Percentiles rank a stretch among this genome's conserved stretches.
These are phyloP conservation scores for Phoenix roebelenii DNA, from an alignment of 176 grass and related monocot species.

Conservation along the genomic window DNA sequence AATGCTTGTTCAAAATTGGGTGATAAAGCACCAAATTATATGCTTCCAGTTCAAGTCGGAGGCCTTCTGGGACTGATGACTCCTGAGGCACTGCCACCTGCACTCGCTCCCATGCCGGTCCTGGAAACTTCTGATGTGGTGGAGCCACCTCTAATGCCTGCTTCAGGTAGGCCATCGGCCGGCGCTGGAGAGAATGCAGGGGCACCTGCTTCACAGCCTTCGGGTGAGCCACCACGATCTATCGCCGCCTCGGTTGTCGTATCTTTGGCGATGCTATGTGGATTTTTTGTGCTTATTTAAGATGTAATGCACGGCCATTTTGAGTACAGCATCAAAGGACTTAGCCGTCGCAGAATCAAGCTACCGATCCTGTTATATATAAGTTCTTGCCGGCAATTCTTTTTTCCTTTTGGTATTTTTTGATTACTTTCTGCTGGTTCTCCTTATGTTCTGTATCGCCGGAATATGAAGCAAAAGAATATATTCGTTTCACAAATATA, in stretches of 20 bases:
- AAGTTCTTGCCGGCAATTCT: neutral
- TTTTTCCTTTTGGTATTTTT: neutral
- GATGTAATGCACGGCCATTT: too few relatives aligned
- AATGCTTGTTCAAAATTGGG: slow-evolving; percentile 40
- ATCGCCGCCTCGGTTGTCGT: neutral
- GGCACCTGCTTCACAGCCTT: slow-evolving; percentile 9
- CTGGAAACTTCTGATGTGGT: slow-evolving; percentile 21
- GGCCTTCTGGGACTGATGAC: slow-evolving; percentile 12
- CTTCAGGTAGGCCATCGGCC: neutral
- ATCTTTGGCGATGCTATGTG: slow-evolving; percentile 19
- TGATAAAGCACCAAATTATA: slow-evolving; percentile 34
- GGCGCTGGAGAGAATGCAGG: neutral
- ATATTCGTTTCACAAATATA: too few relatives aligned
- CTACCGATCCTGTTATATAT: neutral
- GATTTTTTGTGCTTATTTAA: slow-evolving; percentile 24
- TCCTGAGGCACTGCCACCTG: slow-evolving; percentile 8
- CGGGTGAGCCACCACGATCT: slow-evolving; percentile 6
- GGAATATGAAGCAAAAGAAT: too few relatives aligned
- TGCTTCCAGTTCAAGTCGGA: slow-evolving; percentile 8
- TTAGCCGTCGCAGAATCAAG: neutral
- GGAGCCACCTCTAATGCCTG: slow-evolving; percentile 40
- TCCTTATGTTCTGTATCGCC: neutral
- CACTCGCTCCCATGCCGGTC: slow-evolving; percentile 30
- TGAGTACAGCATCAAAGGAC: neutral
- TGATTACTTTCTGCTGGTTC: neutral